Conservation (phyloP, 2,329 filamentous ascomycete genomes). For the Colletotrichum tropicale region DNA sequence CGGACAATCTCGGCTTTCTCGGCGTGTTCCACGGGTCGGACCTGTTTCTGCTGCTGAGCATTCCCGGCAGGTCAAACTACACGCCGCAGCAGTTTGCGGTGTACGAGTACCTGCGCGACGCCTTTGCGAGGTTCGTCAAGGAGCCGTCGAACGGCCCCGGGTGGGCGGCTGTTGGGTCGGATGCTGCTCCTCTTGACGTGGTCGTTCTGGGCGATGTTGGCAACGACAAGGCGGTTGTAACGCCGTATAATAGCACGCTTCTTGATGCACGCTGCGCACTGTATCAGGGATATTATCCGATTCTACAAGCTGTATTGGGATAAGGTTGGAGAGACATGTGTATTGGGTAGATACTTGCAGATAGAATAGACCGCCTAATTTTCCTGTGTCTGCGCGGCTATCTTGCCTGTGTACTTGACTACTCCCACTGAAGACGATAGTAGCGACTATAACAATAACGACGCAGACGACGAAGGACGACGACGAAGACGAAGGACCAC, state of each 20-base stretch:
- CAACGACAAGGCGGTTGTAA: neutral
- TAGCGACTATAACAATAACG: too few relatives aligned
- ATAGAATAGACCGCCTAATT: neutral
- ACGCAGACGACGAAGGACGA: too few relatives aligned
- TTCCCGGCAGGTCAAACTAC: conserved; percentile 18
- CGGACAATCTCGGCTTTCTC: conserved; percentile 23
- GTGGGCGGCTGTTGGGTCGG: conserved; percentile 27
- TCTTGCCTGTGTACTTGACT: too few relatives aligned
- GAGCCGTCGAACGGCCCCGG: conserved; percentile 25
- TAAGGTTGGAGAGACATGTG: rapidly evolving
- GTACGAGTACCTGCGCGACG: conserved; percentile 25
- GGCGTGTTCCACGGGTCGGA: conserved; percentile 31
- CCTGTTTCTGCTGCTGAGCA: conserved; percentile 24
- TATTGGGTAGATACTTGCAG: neutral
- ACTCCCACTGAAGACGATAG: too few relatives aligned
- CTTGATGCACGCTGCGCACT: conserved; percentile 25
- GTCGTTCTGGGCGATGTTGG: conserved; percentile 25
- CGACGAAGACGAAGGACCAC: too few relatives aligned
- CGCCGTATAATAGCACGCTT: conserved; percentile 19
- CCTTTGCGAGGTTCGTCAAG: conserved; percentile 27
- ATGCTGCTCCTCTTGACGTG: conserved; percentile 23
- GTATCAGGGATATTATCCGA: conserved; percentile 21
- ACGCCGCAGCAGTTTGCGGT: conserved; percentile 25
- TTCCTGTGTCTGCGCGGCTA: too few relatives aligned
- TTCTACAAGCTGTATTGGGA: conserved; percentile 10